A percentile compares a stretch with the other conserved stretches of the same genome.
phyloP scores from a whole-genome alignment of 371 early-diverging fungal species.

The Zopfochytrium polystomum region DNA sequence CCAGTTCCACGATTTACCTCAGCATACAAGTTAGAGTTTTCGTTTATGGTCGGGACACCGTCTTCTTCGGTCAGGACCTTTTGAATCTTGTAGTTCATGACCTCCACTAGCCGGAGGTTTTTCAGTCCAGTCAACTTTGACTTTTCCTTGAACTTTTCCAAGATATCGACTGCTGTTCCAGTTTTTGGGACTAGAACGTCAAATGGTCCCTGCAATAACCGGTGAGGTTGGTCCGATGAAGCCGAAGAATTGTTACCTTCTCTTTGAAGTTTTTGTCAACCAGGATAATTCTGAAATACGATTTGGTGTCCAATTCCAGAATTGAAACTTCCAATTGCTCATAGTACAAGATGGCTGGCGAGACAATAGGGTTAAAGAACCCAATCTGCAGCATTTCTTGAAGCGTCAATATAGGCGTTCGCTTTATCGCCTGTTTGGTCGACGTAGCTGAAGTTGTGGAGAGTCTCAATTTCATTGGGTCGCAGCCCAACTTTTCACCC shows the following conservation, averaged over 20 bases:
- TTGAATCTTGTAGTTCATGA: conserved; percentile 39
- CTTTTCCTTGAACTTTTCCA: conserved; percentile 57
- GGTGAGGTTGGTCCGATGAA: neutral
- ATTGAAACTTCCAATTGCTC: conserved; percentile 79
- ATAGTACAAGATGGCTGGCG: conserved; percentile 58
- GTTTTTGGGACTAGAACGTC: conserved; percentile 39
- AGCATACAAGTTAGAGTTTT: conserved; percentile 32
- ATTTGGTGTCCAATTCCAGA: conserved; percentile 77
- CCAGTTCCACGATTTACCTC: conserved; percentile 40
- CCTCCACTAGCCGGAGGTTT: conserved; percentile 48
- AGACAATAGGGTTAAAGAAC: conserved; percentile 23
- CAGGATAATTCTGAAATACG: conserved; percentile 43
- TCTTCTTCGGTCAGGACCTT: conserved; percentile 43
- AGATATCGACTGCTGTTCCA: conserved; percentile 50
- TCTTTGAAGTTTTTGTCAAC: conserved; percentile 40
- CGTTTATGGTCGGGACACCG: conserved; percentile 36
- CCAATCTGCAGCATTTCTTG: conserved; percentile 58
- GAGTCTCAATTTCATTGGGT: conserved; percentile 68
- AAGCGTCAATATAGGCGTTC: conserved; percentile 50
- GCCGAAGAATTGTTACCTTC: conserved; percentile 23
- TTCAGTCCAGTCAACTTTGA: conserved; percentile 30
- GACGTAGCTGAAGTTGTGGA: conserved; percentile 36
- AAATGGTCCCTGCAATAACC: conserved; percentile 26
- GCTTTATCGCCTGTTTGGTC: conserved; percentile 48
- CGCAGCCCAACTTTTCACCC: conserved; percentile 57